These are phyloP conservation scores for Phalaenopsis aphrodite DNA, from an alignment of 106 monocot genomes.

Conservation along the genomic window DNA sequence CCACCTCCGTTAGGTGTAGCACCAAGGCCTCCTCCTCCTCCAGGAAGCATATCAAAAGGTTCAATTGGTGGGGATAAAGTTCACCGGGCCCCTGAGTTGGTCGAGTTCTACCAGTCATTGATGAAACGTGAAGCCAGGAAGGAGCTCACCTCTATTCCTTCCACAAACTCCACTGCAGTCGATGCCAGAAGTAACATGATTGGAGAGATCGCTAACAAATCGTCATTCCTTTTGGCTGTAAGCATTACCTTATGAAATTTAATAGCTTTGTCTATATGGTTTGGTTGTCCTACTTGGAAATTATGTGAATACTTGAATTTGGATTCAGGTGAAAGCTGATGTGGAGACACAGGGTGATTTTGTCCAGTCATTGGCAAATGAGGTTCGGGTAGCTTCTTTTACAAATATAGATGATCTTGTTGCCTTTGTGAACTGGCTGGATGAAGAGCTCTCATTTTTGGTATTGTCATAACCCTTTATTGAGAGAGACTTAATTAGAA, in stretches of 20 bases:
- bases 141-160: constrained; percentile 23
- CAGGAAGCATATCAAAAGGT: constrained; percentile 34
- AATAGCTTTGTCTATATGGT: background rate
- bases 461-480: constrained; percentile 18
- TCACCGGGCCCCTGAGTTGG: constrained; percentile 85
- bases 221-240: constrained; percentile 84
- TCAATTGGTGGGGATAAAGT: constrained; percentile 45
- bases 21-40: constrained; percentile 57
- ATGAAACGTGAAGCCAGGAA: constrained; percentile 92
- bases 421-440: constrained; percentile 90
- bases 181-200: constrained; percentile 88
- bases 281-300: background rate
- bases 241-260: constrained; percentile 9
- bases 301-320: background rate
- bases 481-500: background rate
- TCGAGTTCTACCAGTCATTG: constrained; percentile 87
- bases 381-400: constrained; percentile 70
- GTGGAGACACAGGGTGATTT: constrained; percentile 97
- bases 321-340: constrained; percentile 89
- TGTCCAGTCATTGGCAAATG: constrained; percentile 65
- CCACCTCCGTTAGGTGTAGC: constrained; percentile 26
- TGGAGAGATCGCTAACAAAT: constrained; percentile 90
- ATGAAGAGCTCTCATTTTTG: constrained; percentile 98
- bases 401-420: constrained; percentile 71
- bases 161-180: constrained; percentile 36